phyloP scores from a whole-genome alignment of 2,329 filamentous ascomycete genomes.

The Monascus ruber region DNA sequence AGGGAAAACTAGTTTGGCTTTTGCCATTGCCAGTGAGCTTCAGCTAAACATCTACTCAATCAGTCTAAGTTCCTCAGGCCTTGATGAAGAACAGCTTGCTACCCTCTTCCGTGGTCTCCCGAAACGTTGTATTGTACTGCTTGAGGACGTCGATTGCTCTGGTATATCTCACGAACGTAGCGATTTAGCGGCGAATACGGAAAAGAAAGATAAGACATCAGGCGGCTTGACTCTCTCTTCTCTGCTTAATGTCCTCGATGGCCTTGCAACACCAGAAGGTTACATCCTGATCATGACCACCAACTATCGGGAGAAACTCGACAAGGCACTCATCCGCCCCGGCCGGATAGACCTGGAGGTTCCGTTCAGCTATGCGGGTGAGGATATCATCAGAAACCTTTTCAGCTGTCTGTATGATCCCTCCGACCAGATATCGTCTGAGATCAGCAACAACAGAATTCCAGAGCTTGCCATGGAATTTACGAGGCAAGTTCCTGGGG shows the following conservation, averaged over 20 bases:
- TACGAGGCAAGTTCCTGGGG: too few relatives aligned
- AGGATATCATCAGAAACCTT: background rate
- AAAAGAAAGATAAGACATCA: slow-evolving; percentile 8
- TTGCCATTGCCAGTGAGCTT: slow-evolving; percentile 55
- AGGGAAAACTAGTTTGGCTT: slow-evolving; percentile 60
- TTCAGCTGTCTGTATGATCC: too few relatives aligned
- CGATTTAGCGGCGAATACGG: slow-evolving; percentile 1
- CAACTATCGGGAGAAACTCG: slow-evolving; percentile 61
- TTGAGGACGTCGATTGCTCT: slow-evolving; percentile 59
- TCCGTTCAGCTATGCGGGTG: slow-evolving; percentile 33
- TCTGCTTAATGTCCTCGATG: slow-evolving; percentile 72
- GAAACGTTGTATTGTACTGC: slow-evolving; percentile 40
- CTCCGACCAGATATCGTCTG: too few relatives aligned
- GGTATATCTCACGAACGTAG: slow-evolving; percentile 24
- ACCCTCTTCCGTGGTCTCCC: slow-evolving; percentile 48
- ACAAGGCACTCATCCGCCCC: slow-evolving; percentile 61
- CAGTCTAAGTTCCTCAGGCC: slow-evolving; percentile 43
- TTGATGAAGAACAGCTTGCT: slow-evolving; percentile 50
- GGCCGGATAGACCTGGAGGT: slow-evolving; percentile 63
- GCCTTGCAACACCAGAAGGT: slow-evolving; percentile 69
- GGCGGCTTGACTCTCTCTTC: slow-evolving; percentile 58
- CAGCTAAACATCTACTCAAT: slow-evolving; percentile 57
- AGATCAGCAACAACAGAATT: too few relatives aligned
- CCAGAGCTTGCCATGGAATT: too few relatives aligned
- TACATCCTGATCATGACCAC: slow-evolving; percentile 74